Evolutionary conservation across 2,329 filamentous ascomycete genomes (phyloP).

Genomic region (Monilinia fructigena): DNA sequence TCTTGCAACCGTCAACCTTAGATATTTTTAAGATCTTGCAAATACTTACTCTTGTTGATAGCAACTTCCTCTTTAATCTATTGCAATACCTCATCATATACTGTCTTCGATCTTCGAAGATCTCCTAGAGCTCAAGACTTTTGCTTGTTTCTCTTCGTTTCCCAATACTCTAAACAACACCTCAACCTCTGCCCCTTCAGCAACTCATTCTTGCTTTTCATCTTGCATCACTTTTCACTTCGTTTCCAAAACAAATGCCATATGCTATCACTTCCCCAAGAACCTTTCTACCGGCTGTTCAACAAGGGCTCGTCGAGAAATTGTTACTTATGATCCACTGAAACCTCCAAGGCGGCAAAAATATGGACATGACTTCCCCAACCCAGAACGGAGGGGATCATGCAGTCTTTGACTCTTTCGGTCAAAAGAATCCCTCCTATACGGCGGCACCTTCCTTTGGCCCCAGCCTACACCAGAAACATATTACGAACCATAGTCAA

Average conservation of each 20-base stretch:
- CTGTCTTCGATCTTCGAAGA: neutral
- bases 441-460: neutral
- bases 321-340: neutral
- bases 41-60: slow-evolving; percentile 7
- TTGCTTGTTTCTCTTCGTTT: neutral
- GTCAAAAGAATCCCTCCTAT: neutral
- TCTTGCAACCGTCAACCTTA: neutral
- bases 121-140: neutral
- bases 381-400: neutral
- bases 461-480: neutral
- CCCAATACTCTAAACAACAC: neutral
- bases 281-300: neutral
- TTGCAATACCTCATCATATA: neutral
- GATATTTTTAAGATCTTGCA: neutral
- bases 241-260: neutral
- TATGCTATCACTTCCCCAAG: neutral
- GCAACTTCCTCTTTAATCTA: neutral
- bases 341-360: neutral
- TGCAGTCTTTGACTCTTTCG: neutral
- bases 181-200: neutral
- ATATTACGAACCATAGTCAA: neutral
- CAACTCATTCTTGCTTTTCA: neutral
- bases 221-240: neutral
- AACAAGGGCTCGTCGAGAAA: neutral
- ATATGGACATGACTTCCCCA: neutral